Base-by-base conservation (phyloP, 192 early-diverging fungal genomes). In the Neocallimastix lanati region DNA sequence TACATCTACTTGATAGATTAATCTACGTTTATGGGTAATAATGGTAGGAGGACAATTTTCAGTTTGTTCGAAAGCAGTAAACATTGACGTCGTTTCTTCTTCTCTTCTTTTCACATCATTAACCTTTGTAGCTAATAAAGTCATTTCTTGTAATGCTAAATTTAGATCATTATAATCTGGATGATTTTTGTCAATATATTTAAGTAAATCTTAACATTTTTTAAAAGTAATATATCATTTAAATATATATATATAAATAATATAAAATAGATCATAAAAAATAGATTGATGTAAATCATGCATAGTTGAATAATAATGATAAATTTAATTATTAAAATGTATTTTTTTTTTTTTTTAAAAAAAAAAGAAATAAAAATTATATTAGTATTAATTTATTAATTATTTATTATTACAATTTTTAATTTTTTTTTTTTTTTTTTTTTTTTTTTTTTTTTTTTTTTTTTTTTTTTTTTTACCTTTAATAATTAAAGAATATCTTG, bases 21-120 rank as follows among this genome's bases (percentile, higher is more conserved):
- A 81, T 40, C 87, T 83, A 12, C 89, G 82, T 18, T 82, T 83
- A 37, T 80, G 79, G 9, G 79, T 82, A 77, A 90, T 86, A 16
- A 90, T 76, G 3, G 79, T 85, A 13, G 88, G 82, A 2, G 89
- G 89, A 77, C 89, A 90, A 79, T 88, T 83, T 78, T 84, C 83
- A 27, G 88, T 90, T 35, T 84, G 83, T 35, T 85, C 82, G 40
- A 84, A 85, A 12, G 87, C 88, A 28, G 87, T 81, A 80, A 90
- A 90, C 21, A 90, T 82, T 1, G 83, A 83, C 14, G 84, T 83
- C 2, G 80, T 77, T 35, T 86, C 84, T 79, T 86, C 85, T 78
- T 87, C 89, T 50, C 82, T 80, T 13, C 83, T 81, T 82, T 90
- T 90, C 79, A 86, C 86, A 38, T 90, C 84, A 79, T 90, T 88